A percentile compares a stretch with the other conserved stretches of the same genome.
These are phyloP conservation scores for Aspergillus novofumigatus DNA, from an alignment of 2,329 filamentous ascomycete genomes.

Conservation along the genomic window DNA sequence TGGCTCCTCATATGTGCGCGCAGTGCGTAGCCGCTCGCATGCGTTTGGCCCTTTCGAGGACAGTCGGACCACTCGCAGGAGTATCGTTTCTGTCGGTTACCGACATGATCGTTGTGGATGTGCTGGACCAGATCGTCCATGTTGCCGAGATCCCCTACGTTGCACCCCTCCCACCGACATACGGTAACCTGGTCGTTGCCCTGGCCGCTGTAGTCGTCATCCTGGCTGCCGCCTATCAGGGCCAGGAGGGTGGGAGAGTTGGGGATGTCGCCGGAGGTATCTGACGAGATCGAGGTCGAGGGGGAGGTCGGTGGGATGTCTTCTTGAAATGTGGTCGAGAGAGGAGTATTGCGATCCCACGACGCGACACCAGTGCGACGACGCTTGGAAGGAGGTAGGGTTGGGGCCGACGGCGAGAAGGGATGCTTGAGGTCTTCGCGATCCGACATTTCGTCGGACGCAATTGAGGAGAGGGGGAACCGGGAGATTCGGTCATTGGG, in stretches of 20 bases:
- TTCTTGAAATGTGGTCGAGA: constrained; percentile 40
- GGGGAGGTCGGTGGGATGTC: constrained; percentile 44
- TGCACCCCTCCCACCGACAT: constrained; percentile 75
- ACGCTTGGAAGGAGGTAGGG: constrained; percentile 46
- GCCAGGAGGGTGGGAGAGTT: constrained; percentile 58
- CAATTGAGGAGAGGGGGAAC: constrained; percentile 61
- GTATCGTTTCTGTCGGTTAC: constrained; percentile 90
- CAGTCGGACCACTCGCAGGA: constrained; percentile 98
- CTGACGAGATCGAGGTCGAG: constrained; percentile 74
- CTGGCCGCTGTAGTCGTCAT: constrained; percentile 66
- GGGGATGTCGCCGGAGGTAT: constrained; percentile 81
- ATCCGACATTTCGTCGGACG: constrained; percentile 56
- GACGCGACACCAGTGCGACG: constrained; percentile 43
- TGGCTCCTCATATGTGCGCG: constrained; percentile 98
- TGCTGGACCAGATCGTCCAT: constrained; percentile 80
- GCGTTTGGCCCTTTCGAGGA: constrained; percentile 77
- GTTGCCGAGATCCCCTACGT: constrained; percentile 65
- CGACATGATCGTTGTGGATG: constrained; percentile 90
- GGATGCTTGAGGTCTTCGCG: constrained; percentile 53
- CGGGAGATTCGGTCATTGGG: constrained; percentile 53
- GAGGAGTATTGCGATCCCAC: constrained; percentile 49
- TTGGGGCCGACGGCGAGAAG: constrained; percentile 42
- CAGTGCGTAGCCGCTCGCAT: constrained; percentile 91
- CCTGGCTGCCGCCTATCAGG: constrained; percentile 38
- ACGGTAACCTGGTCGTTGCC: constrained; percentile 69